A percentile compares a stretch with the other conserved stretches of the same genome.
Conservation (phyloP, 371 early-diverging fungal genomes). For the Batkoa obscura region DNA sequence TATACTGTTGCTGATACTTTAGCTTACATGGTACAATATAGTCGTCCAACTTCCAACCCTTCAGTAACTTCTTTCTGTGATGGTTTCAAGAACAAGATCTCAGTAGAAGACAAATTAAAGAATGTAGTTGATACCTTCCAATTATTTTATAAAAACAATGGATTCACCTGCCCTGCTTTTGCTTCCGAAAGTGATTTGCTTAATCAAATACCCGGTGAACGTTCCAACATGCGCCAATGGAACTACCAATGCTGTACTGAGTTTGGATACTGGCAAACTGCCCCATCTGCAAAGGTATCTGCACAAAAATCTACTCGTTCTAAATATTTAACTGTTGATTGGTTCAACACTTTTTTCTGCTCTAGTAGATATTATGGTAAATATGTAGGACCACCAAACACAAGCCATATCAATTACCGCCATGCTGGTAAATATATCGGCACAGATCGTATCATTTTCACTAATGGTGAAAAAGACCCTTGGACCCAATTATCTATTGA, state of each 20-base stretch:
- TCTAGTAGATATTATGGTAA: background rate
- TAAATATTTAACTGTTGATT: slow-evolving; percentile 11
- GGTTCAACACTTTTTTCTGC: slow-evolving; percentile 5
- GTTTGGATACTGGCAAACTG: slow-evolving; percentile 44
- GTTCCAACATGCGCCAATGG: background rate
- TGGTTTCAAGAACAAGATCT: background rate
- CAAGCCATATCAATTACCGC: slow-evolving; percentile 17
- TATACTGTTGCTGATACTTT: slow-evolving; percentile 3
- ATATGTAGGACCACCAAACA: slow-evolving; percentile 14
- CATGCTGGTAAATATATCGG: slow-evolving; percentile 26
- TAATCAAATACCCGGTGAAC: background rate
- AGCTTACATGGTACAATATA: slow-evolving; percentile 3
- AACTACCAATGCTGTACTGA: slow-evolving; percentile 33
- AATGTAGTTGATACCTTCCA: background rate
- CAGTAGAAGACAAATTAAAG: background rate
- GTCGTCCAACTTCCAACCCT: background rate
- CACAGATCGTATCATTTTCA: slow-evolving; percentile 25
- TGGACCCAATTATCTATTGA: slow-evolving; percentile 26
- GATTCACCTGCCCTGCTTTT: background rate
- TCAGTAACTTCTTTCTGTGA: background rate
- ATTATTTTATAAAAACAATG: background rate
- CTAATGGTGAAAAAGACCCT: slow-evolving; percentile 39
- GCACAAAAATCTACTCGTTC: slow-evolving; percentile 15
- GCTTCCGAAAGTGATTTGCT: background rate
- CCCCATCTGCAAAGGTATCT: slow-evolving; percentile 18